Evolutionary conservation across 345 rosid species (phyloP).

Genomic region (Toxicodendron radicans): DNA sequence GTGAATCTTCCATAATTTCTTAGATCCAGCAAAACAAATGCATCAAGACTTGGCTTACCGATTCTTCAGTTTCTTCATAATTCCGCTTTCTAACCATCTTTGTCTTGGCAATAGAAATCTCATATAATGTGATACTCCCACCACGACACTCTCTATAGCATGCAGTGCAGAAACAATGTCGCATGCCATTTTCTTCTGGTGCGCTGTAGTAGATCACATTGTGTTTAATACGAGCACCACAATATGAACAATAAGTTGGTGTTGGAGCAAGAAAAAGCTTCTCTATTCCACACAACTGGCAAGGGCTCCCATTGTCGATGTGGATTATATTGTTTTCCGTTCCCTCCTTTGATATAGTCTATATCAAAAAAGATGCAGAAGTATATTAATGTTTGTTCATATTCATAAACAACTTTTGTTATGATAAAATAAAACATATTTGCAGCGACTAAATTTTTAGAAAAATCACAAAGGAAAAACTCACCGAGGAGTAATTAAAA

Average conservation of each 20-base stretch:
- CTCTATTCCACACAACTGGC: conserved; percentile 98
- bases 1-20: conserved; percentile 2
- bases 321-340: conserved; percentile 95
- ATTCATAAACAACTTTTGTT: conserved; percentile 2
- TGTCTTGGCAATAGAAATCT: conserved; percentile 58
- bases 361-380: conserved; percentile 17
- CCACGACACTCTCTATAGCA: conserved; percentile 98
- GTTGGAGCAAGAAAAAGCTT: conserved; percentile 97
- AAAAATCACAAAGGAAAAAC: neutral
- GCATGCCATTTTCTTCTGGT: conserved; percentile 76
- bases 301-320: conserved; percentile 89
- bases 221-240: conserved; percentile 96
- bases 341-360: conserved; percentile 96
- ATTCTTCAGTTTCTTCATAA: conserved; percentile 99
- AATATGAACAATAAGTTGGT: conserved; percentile 88
- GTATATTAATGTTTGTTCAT: conserved; percentile 17
- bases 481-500: neutral
- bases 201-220: conserved; percentile 91
- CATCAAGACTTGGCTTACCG: conserved; percentile 49
- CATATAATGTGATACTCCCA: conserved; percentile 69
- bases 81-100: conserved; percentile 95
- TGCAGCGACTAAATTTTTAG: neutral
- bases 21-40: conserved; percentile 3
- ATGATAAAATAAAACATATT: neutral
- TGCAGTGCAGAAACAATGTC: conserved; percentile 88